These are phyloP conservation scores for Drechslerella coelobrocha DNA, from an alignment of 2,329 filamentous ascomycete species.

Conservation along the genomic window DNA sequence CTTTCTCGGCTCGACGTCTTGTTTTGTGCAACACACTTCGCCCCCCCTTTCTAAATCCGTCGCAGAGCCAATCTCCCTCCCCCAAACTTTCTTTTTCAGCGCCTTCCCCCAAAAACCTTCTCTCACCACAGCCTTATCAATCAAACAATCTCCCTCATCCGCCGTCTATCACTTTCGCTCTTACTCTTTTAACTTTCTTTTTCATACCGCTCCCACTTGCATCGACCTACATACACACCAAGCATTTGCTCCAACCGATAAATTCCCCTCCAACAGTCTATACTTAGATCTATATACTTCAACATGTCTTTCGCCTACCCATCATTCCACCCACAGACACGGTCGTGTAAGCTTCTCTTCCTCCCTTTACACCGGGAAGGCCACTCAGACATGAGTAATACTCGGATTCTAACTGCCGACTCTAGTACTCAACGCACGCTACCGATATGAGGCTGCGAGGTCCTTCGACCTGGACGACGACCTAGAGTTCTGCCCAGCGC, in stretches of 20 bases:
- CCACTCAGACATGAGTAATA: slow-evolving; percentile 27
- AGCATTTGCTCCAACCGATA: slow-evolving; percentile 13
- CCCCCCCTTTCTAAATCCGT: slow-evolving; percentile 46
- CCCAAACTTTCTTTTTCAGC: slow-evolving; percentile 53
- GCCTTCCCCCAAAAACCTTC: slow-evolving; percentile 53
- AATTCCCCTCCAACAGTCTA: slow-evolving; percentile 11
- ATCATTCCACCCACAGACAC: slow-evolving; percentile 52
- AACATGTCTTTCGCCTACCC: slow-evolving; percentile 54
- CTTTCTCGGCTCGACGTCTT: slow-evolving; percentile 53
- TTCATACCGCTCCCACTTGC: slow-evolving; percentile 12
- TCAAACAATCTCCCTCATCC: slow-evolving; percentile 35
- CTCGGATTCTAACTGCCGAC: slow-evolving; percentile 69
- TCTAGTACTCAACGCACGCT: slow-evolving; percentile 77
- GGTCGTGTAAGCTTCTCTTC: slow-evolving; percentile 50
- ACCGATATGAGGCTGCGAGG: slow-evolving; percentile 85
- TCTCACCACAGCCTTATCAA: slow-evolving; percentile 43
- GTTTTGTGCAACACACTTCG: slow-evolving; percentile 23
- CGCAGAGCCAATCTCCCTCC: slow-evolving; percentile 47
- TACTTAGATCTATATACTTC: slow-evolving; percentile 6
- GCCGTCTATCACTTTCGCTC: slow-evolving; percentile 15
- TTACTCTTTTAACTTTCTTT: slow-evolving; percentile 12
- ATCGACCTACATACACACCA: not conserved
- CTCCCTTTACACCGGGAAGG: slow-evolving; percentile 52
- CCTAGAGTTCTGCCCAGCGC: slow-evolving; percentile 89
- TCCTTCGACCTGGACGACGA: slow-evolving; percentile 97